Evolutionary conservation across 768 basidiomycete genomes (phyloP), one percentile per base, ranked within the genome.

Genomic region (Nidularia pulvinata): DNA sequence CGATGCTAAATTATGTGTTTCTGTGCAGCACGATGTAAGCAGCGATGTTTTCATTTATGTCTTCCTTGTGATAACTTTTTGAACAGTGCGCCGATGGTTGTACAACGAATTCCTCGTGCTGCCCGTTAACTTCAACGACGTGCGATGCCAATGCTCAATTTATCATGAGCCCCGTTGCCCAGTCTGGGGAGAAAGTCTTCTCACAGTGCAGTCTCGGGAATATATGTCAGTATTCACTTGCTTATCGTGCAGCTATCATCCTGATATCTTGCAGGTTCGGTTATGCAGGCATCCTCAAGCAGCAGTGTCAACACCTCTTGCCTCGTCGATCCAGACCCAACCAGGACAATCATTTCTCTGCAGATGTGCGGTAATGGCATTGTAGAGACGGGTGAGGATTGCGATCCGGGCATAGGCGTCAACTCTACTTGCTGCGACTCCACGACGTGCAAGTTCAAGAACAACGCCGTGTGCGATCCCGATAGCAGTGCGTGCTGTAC

Each of bases 331-430:
- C 84, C 89, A 1, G 81, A 71, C 56, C 66, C 65, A 37, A 61
- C 59, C 36, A 68, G 69, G 42, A 63, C 75, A 53, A 77, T 74
- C 6, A 82, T 89, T 58, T 79, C 84, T 3, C 73, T 89, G 16
- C 77, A 88, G 59, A 88, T 86, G 85, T 90, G 88, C 61, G 88
- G 90, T 30, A 92, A 93, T 67, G 91, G 91, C 48, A 91, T 93
- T 56, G 84, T 91, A 49, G 90, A 91, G 64, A 66, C 61, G 1
- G 93, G 91, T 33, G 93, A 96, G 71, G 89, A 95, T 37, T 95
- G 93, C 65, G 93, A 96, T 68, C 92, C 93, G 0, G 89, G 89
- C 33, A 60, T 65, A 35, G 86, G 83, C 50, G 63, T 75, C 9
- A 72, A 73, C 43, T 84, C 84, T 4, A 69, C 78, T 2, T 95